Percentiles rank a stretch among this genome's conserved stretches.
Conservation (phyloP, 2,329 filamentous ascomycete genomes). For the Colletotrichum truncatum region DNA sequence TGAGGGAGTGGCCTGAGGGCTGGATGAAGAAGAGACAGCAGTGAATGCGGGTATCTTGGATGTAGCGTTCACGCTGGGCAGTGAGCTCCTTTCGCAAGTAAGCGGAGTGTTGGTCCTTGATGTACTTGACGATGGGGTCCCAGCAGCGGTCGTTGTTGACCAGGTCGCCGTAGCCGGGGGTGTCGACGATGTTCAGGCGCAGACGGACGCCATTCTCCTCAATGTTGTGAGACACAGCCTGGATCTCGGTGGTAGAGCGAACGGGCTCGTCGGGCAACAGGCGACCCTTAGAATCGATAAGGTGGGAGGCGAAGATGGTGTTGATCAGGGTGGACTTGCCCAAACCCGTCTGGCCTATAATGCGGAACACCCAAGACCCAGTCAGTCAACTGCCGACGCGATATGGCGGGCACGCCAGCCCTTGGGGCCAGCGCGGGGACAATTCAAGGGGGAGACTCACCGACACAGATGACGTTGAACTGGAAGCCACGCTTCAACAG, state of each 20-base stretch:
- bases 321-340: slow-evolving; percentile 99
- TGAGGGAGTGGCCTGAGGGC: slow-evolving; percentile 96
- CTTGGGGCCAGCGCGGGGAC: not conserved
- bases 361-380: not conserved
- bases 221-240: slow-evolving; percentile 97
- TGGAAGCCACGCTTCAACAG: slow-evolving; percentile 99
- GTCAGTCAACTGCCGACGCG: slow-evolving; percentile 18
- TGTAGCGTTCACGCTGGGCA: slow-evolving; percentile 98
- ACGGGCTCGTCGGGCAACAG: slow-evolving; percentile 91
- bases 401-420: slow-evolving; percentile 1
- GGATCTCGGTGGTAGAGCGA: slow-evolving; percentile 96
- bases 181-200: slow-evolving; percentile 98
- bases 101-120: slow-evolving; percentile 99
- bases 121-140: slow-evolving; percentile 99
- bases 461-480: slow-evolving; percentile 99
- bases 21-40: slow-evolving; percentile 99
- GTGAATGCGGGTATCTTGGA: slow-evolving; percentile 98
- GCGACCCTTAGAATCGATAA: slow-evolving; percentile 98
- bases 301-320: slow-evolving; percentile 99
- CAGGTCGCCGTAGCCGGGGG: slow-evolving; percentile 96
- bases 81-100: slow-evolving; percentile 99
- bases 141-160: slow-evolving; percentile 99
- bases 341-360: slow-evolving; percentile 91
- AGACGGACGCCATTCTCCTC: slow-evolving; percentile 99
- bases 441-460: slow-evolving; percentile 65